These are phyloP conservation scores for Aspergillus egyptiacus DNA, from an alignment of 495 filamentous ascomycete genomes.

Conservation along the genomic window DNA sequence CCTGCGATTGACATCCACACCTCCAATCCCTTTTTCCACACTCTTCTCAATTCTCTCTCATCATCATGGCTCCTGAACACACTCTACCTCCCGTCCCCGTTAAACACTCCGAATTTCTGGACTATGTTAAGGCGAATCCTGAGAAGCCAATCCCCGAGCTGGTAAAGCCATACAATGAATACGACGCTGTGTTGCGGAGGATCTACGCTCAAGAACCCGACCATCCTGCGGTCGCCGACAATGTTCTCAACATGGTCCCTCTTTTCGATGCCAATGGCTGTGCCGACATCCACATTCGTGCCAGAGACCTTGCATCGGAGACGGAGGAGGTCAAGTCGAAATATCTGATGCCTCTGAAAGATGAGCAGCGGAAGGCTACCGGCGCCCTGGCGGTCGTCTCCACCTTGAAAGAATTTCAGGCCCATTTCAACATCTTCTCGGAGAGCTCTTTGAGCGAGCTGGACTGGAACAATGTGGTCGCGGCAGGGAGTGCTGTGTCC, in stretches of 20 bases:
- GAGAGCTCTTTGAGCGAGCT: slow-evolving; percentile 58
- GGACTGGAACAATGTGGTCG: slow-evolving; percentile 74
- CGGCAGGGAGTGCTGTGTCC: slow-evolving; percentile 68
- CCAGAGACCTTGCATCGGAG: slow-evolving; percentile 56
- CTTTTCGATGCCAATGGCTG: slow-evolving; percentile 56
- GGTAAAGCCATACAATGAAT: slow-evolving; percentile 61
- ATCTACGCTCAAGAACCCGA: slow-evolving; percentile 64
- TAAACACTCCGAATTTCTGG: slow-evolving; percentile 4
- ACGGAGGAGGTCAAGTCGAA: slow-evolving; percentile 51
- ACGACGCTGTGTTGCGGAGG: slow-evolving; percentile 61
- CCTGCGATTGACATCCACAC: no score
- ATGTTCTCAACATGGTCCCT: slow-evolving; percentile 61
- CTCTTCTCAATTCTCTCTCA: not conserved
- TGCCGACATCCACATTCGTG: slow-evolving; percentile 51
- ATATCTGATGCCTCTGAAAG: slow-evolving; percentile 64
- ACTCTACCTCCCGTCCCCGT: slow-evolving; percentile 1
- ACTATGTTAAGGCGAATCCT: not conserved
- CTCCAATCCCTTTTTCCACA: no score
- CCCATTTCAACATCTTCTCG: slow-evolving; percentile 73
- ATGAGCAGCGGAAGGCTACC: slow-evolving; percentile 50
- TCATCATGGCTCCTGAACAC: not conserved
- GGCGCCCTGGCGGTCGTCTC: slow-evolving; percentile 60
- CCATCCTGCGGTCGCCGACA: slow-evolving; percentile 52
- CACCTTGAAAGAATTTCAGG: slow-evolving; percentile 60
- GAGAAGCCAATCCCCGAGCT: slow-evolving; percentile 41